A percentile compares a stretch with the other conserved stretches of the same genome.
Evolutionary conservation across 78 protist genomes (phyloP).

Genomic region (Dictyostelium brefeldianum): DNA sequence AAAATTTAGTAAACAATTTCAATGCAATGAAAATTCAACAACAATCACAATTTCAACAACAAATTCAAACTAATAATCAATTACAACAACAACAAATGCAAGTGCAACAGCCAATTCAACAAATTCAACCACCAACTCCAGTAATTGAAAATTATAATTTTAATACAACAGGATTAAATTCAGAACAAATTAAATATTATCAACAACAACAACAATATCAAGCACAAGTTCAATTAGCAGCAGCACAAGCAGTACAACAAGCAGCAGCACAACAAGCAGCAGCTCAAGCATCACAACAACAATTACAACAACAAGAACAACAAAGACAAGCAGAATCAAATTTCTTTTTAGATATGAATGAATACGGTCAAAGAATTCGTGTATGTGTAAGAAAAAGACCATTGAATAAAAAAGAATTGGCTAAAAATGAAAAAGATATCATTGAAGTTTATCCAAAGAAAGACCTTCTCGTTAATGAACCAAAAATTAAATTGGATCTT

Average conservation of each 20-base stretch:
- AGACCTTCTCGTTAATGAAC: slow-evolving; percentile 65
- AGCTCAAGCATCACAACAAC: slow-evolving; percentile 12
- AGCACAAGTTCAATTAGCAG: slow-evolving; percentile 18
- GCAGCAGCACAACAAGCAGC: neutral
- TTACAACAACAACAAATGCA: neutral
- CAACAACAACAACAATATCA: slow-evolving; percentile 35
- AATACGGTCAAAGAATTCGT: slow-evolving; percentile 84
- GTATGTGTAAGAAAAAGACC: slow-evolving; percentile 97
- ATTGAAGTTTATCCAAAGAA: slow-evolving; percentile 37
- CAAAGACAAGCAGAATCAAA: slow-evolving; percentile 6
- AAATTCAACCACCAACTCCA: neutral
- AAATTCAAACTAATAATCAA: neutral
- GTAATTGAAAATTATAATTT: neutral
- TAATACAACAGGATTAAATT: neutral
- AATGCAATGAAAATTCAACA: neutral
- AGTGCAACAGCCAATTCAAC: neutral
- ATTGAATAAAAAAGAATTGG: slow-evolving; percentile 76
- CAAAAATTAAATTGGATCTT: slow-evolving; percentile 88
- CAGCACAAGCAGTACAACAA: slow-evolving; percentile 1
- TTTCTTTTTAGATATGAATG: slow-evolving; percentile 61
- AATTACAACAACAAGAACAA: slow-evolving; percentile 25
- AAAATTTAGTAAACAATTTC: neutral
- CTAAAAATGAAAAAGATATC: slow-evolving; percentile 64
- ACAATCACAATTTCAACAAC: neutral
- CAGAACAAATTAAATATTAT: slow-evolving; percentile 13